phyloP scores from a whole-genome alignment of 306 rosid species.

The Quercus aquifolioides region DNA sequence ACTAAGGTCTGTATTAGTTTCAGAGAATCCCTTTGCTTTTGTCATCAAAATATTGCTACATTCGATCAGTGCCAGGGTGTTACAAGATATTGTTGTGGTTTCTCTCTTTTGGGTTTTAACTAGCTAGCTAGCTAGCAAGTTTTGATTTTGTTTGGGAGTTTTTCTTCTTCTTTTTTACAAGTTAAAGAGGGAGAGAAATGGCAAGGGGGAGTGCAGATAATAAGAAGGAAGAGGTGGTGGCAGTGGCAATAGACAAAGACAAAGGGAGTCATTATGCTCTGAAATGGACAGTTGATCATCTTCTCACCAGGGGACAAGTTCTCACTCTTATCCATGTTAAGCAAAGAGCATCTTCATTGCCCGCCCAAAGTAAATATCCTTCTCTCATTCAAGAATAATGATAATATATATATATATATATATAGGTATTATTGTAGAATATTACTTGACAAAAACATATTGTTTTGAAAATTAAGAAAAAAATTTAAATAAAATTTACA shows the following conservation, averaged over 20 bases:
- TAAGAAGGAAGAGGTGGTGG: slow-evolving; percentile 49
- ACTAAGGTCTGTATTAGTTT: not conserved
- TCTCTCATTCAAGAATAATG: not conserved
- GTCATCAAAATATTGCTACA: not conserved
- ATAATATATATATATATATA: no score
- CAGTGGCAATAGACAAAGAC: slow-evolving; percentile 75
- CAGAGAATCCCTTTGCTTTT: not conserved
- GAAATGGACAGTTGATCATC: slow-evolving; percentile 80
- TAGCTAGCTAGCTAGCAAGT: no score
- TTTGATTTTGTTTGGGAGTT: not conserved
- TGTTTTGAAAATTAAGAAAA: no score
- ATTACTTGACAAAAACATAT: no score
- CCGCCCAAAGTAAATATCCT: slow-evolving; percentile 33
- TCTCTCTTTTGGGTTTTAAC: not conserved
- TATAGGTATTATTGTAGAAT: not conserved
- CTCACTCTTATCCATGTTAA: slow-evolving; percentile 63
- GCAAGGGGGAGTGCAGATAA: slow-evolving; percentile 27
- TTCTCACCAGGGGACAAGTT: slow-evolving; percentile 63
- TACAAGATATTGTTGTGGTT: not conserved
- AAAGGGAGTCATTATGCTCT: slow-evolving; percentile 73
- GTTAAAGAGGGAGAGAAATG: slow-evolving; percentile 23
- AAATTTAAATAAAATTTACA: no score
- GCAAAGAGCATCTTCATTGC: slow-evolving; percentile 37
- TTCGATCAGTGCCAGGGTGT: no score
- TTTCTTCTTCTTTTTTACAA: not conserved